Conservation (phyloP, 495 filamentous ascomycete species). For the Neurospora tetrasperma region DNA sequence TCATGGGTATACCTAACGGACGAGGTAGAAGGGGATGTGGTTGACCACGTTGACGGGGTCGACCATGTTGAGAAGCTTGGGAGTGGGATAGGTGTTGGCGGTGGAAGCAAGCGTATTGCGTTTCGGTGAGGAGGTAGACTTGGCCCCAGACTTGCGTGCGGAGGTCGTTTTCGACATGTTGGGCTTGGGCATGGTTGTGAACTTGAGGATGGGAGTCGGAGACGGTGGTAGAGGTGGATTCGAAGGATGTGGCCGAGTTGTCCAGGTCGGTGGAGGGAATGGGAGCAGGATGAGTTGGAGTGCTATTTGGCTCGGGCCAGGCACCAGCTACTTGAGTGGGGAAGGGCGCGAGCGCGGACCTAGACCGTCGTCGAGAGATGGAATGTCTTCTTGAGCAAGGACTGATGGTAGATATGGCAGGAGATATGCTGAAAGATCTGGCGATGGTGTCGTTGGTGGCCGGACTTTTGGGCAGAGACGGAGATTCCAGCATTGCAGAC, state of each 20-base stretch:
- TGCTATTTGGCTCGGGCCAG: background rate
- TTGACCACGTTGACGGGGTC: background rate
- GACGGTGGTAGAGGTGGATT: background rate
- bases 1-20: background rate
- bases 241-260: background rate
- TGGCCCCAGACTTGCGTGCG: slow-evolving; percentile 28
- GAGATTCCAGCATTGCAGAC: background rate
- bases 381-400: background rate
- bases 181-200: background rate
- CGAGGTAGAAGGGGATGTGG: background rate
- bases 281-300: background rate
- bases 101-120: slow-evolving; percentile 26
- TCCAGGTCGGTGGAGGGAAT: background rate
- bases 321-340: background rate
- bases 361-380: background rate
- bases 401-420: background rate
- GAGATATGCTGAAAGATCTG: too few relatives aligned
- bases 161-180: background rate
- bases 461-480: background rate
- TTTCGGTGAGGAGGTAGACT: slow-evolving; percentile 23
- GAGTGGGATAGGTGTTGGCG: slow-evolving; percentile 15
- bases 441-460: background rate
- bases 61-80: background rate
- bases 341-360: background rate
- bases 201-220: background rate